phyloP scores from a whole-genome alignment of 305 asterid genomes.

The Rubia peregrina region DNA sequence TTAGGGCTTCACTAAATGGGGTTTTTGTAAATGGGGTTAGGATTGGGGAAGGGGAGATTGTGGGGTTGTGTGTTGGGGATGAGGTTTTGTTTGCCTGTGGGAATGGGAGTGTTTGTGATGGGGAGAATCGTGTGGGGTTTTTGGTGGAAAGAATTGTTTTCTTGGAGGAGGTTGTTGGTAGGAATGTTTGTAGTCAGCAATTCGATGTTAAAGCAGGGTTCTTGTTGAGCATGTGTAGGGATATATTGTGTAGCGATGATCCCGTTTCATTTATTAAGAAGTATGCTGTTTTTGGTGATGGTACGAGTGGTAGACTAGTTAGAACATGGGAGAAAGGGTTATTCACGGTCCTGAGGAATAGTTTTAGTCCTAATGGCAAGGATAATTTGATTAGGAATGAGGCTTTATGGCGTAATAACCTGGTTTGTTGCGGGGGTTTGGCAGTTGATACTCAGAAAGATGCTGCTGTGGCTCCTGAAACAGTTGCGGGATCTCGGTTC shows the following conservation, averaged over 20 bases:
- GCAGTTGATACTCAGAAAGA: slow-evolving; percentile 23
- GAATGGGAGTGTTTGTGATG: slow-evolving; percentile 29
- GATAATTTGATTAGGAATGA: slow-evolving; percentile 29
- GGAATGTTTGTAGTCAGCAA: slow-evolving; percentile 25
- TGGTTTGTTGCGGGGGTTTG: slow-evolving; percentile 25
- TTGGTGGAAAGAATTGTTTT: slow-evolving; percentile 43
- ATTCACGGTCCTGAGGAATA: slow-evolving; percentile 17
- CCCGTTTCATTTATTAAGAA: slow-evolving; percentile 50
- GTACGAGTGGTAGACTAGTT: slow-evolving; percentile 20
- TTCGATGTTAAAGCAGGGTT: slow-evolving; percentile 31
- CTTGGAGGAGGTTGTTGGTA: slow-evolving; percentile 44
- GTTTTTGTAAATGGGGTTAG: slow-evolving; percentile 56
- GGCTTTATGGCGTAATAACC: slow-evolving; percentile 31
- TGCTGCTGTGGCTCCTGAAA: slow-evolving; percentile 25
- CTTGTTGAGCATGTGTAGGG: slow-evolving; percentile 57
- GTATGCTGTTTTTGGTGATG: slow-evolving; percentile 23
- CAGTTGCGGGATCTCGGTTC: slow-evolving; percentile 17
- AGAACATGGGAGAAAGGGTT: slow-evolving; percentile 21
- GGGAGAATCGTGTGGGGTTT: slow-evolving; percentile 45
- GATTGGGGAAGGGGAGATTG: slow-evolving; percentile 33
- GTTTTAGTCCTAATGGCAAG: slow-evolving; percentile 13
- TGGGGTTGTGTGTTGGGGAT: slow-evolving; percentile 60
- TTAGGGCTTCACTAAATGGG: slow-evolving; percentile 64
- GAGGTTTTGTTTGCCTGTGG: slow-evolving; percentile 50
- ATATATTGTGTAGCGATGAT: slow-evolving; percentile 55